Evolutionary conservation across 176 grass and related monocot species (phyloP).

Genomic region (Eremochloa ophiuroides): DNA sequence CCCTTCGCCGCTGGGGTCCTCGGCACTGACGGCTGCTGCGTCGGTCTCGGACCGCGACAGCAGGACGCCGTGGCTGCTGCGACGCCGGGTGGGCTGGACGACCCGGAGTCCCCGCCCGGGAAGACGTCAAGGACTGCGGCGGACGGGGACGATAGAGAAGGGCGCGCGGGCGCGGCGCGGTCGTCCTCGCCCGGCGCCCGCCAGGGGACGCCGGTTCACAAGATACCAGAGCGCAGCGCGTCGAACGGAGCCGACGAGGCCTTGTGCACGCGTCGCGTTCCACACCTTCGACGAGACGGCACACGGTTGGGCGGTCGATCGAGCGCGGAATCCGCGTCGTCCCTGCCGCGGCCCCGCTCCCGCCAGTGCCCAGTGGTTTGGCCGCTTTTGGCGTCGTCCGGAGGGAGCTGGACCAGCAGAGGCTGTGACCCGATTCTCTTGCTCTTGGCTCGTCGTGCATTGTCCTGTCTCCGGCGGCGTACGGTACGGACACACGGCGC

Average conservation of each 20-base stretch:
- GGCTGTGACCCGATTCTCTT: neutral
- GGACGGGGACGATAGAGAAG: too few species aligned
- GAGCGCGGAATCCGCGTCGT: too few species aligned
- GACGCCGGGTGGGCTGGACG: neutral
- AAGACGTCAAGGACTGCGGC: conserved; percentile 12
- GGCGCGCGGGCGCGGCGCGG: neutral
- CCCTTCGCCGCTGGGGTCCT: neutral
- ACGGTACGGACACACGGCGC: neutral
- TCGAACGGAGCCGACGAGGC: neutral
- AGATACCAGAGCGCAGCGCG: neutral
- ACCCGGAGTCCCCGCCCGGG: neutral
- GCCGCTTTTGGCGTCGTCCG: neutral
- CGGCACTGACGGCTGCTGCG: neutral
- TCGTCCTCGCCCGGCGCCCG: neutral
- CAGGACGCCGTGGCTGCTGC: conserved; percentile 1
- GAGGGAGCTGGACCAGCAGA: neutral
- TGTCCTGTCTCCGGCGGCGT: neutral
- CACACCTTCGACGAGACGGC: neutral
- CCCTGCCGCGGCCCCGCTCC: too few species aligned
- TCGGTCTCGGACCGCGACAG: neutral
- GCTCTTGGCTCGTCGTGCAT: neutral
- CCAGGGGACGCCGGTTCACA: neutral
- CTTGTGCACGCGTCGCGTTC: neutral
- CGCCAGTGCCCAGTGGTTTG: too few species aligned
- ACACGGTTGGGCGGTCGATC: neutral